These are phyloP conservation scores for Cornus kousa DNA, from an alignment of 148 eudicot genomes.

Conservation along the genomic window DNA sequence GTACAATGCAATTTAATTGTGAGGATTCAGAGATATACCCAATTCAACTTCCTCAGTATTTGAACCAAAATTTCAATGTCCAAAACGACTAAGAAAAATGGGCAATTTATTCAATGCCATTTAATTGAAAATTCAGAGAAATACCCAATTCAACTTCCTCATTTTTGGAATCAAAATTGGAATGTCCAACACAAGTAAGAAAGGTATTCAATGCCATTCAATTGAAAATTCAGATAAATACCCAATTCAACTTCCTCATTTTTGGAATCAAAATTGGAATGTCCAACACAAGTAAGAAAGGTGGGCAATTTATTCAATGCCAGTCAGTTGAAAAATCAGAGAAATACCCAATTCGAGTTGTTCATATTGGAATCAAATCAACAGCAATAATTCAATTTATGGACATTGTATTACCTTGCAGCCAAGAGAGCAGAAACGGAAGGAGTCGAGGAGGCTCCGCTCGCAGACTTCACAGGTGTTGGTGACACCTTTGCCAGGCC, in stretches of 20 bases:
- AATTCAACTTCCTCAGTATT: too few relatives aligned
- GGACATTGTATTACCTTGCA: conserved; percentile 61
- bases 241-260: not conserved
- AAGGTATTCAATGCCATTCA: not conserved
- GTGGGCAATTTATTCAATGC: not conserved
- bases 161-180: too few relatives aligned
- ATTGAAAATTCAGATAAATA: not conserved
- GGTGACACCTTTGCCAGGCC: conserved; percentile 95
- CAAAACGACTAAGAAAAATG: too few relatives aligned
- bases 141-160: conserved; percentile 1
- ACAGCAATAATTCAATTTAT: not conserved
- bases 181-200: too few relatives aligned
- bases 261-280: too few relatives aligned
- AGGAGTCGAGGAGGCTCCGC: conserved; percentile 85
- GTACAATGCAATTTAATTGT: not conserved
- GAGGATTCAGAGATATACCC: not conserved
- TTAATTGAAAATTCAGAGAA: not conserved
- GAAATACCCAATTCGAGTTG: not conserved
- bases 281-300: too few relatives aligned
- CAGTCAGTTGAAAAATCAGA: not conserved
- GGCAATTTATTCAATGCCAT: not conserved
- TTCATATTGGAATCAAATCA: not conserved
- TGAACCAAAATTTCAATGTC: too few relatives aligned
- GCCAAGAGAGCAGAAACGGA: conserved; percentile 90
- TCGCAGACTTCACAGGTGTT: conserved; percentile 84